Conservation (phyloP, 2,329 filamentous ascomycete genomes). For the Colletotrichum liaoningense region DNA sequence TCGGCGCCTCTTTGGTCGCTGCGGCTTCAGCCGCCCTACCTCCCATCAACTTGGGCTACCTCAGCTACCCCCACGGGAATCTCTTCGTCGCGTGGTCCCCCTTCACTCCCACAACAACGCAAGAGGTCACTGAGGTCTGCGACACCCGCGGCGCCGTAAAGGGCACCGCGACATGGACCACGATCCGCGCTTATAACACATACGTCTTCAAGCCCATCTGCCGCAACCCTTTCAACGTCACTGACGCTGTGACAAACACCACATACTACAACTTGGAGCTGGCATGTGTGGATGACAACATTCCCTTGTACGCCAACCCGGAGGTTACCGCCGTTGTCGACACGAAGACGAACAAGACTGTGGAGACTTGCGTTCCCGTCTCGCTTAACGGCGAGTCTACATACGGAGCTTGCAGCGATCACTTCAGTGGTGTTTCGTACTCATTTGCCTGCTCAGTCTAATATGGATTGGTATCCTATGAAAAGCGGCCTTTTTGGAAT, state of each 20-base stretch:
- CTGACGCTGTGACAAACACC: background rate
- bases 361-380: conserved; percentile 13
- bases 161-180: conserved; percentile 16
- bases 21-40: background rate
- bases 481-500: background rate
- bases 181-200: conserved; percentile 8
- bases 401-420: background rate
- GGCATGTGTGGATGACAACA: conserved; percentile 26
- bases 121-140: conserved; percentile 14
- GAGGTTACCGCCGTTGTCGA: conserved; percentile 24
- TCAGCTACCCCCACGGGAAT: conserved; percentile 3
- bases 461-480: background rate
- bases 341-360: conserved; percentile 6
- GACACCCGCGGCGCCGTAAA: background rate
- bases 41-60: conserved; percentile 24
- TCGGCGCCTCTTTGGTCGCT: background rate
- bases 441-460: background rate
- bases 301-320: background rate
- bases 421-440: background rate
- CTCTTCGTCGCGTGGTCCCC: conserved; percentile 24
- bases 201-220: conserved; percentile 20
- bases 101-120: conserved; percentile 21
- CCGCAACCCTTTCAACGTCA: conserved; percentile 32
- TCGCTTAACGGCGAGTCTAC: background rate
- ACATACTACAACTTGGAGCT: conserved; percentile 25